Percentiles rank a stretch among this genome's conserved stretches.
phyloP scores from a whole-genome alignment of 2,329 filamentous ascomycete species.

The Cercospora zeina region DNA sequence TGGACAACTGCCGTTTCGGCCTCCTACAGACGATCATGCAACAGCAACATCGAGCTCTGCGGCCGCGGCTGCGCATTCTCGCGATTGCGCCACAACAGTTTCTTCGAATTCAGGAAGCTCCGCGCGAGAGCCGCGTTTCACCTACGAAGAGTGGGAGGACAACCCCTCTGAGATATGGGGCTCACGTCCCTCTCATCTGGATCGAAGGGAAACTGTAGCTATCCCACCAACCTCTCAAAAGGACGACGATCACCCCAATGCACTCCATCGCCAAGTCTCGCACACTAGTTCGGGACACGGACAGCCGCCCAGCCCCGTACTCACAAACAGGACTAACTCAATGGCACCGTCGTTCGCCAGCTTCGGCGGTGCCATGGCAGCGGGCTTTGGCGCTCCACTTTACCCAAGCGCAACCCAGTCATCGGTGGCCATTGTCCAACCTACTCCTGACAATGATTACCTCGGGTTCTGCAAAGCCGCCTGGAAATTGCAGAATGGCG shows the following conservation, averaged over 20 bases:
- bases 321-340: slow-evolving; percentile 28
- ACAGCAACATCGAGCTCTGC: not conserved
- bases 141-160: slow-evolving; percentile 35
- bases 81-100: slow-evolving; percentile 1
- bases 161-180: slow-evolving; percentile 37
- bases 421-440: slow-evolving; percentile 31
- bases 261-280: slow-evolving; percentile 6
- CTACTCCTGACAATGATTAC: slow-evolving; percentile 39
- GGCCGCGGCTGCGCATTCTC: not conserved
- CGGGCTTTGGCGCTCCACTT: slow-evolving; percentile 4
- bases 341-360: slow-evolving; percentile 14
- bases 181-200: slow-evolving; percentile 16
- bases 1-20: slow-evolving; percentile 21
- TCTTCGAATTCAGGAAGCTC: slow-evolving; percentile 10
- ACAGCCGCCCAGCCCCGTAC: slow-evolving; percentile 23
- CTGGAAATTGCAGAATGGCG: slow-evolving; percentile 44
- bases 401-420: slow-evolving; percentile 9
- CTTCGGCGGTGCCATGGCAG: slow-evolving; percentile 17
- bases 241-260: slow-evolving; percentile 1
- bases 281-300: slow-evolving; percentile 17
- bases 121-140: slow-evolving; percentile 21
- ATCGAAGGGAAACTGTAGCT: slow-evolving; percentile 29
- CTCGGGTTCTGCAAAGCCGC: slow-evolving; percentile 51
- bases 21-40: slow-evolving; percentile 10
- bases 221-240: slow-evolving; percentile 21